Evolutionary conservation across 1,284 basidiomycete genomes (phyloP).

Genomic region (Cryptococcus wingfieldii): DNA sequence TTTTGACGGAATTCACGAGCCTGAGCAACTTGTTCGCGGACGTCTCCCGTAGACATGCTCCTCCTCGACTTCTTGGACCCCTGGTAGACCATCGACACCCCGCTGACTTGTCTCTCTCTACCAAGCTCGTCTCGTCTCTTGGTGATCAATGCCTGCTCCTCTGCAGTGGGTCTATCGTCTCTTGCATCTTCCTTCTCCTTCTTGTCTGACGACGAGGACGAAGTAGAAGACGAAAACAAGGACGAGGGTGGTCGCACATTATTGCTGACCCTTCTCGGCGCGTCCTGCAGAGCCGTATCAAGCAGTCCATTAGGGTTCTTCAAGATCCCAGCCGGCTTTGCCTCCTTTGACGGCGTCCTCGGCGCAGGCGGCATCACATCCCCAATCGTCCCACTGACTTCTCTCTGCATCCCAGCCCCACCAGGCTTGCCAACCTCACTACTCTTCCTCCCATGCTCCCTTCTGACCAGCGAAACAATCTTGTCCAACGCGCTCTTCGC

Average conservation of each 20-base stretch:
- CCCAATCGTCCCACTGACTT: conserved; percentile 16
- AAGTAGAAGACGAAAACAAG: neutral
- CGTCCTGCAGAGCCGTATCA: conserved; percentile 7
- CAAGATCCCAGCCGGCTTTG: conserved; percentile 15
- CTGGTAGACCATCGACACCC: neutral
- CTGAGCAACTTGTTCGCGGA: conserved; percentile 14
- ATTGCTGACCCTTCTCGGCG: neutral
- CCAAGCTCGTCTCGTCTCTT: conserved; percentile 63
- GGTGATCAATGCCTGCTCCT: conserved; percentile 68
- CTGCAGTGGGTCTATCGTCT: conserved; percentile 24
- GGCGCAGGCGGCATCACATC: conserved; percentile 15
- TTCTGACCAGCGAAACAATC: conserved; percentile 12
- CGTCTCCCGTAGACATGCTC: conserved; percentile 43
- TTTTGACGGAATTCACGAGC: conserved; percentile 15
- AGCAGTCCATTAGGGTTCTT: conserved; percentile 11
- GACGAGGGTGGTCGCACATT: neutral
- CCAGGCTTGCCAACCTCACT: conserved; percentile 8
- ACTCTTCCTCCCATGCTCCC: conserved; percentile 1
- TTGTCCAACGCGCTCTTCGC: conserved; percentile 43
- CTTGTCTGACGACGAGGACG: neutral
- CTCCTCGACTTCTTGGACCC: conserved; percentile 26
- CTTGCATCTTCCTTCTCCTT: neutral
- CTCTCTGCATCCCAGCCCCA: conserved; percentile 5
- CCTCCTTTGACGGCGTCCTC: neutral
- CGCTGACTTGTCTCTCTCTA: conserved; percentile 48